A percentile compares a stretch with the other conserved stretches of the same genome.
Conservation (phyloP, 1,139 yeast genomes). For the Candida glucosophila region DNA sequence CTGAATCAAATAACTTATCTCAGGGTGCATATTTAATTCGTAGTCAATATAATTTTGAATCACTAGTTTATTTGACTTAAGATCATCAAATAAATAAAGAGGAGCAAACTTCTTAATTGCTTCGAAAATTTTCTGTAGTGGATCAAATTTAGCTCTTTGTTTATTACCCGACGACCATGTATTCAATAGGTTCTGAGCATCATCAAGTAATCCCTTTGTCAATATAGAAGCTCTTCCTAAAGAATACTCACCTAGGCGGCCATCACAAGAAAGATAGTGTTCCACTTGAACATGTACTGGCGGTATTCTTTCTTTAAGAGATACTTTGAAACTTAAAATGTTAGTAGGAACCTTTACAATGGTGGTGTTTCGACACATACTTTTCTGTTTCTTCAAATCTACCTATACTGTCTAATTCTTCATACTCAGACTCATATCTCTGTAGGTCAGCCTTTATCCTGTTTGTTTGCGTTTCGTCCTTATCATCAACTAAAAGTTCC, state of each 20-base stretch:
- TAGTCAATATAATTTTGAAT: conserved; percentile 6
- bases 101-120: conserved; percentile 15
- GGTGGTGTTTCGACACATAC: neutral
- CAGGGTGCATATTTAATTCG: conserved; percentile 9
- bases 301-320: too few species aligned
- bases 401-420: conserved; percentile 1
- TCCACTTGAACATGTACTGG: conserved; percentile 15
- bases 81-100: conserved; percentile 10
- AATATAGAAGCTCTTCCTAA: conserved; percentile 10
- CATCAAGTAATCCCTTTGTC: conserved; percentile 4
- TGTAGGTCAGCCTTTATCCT: conserved; percentile 3
- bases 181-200: conserved; percentile 4
- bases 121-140: conserved; percentile 7
- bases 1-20: conserved; percentile 8
- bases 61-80: conserved; percentile 5
- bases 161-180: conserved; percentile 4
- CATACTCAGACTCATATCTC: conserved; percentile 3
- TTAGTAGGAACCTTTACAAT: too few species aligned
- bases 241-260: conserved; percentile 10
- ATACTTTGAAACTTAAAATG: too few species aligned
- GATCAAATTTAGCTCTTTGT: conserved; percentile 5
- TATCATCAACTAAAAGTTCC: conserved; percentile 4
- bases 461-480: too few species aligned
- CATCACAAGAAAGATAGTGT: conserved; percentile 9
- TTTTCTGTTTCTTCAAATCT: neutral